Base-by-base conservation (phyloP, 352 stramenopile genomes). In the Globisporangium splendens region DNA sequence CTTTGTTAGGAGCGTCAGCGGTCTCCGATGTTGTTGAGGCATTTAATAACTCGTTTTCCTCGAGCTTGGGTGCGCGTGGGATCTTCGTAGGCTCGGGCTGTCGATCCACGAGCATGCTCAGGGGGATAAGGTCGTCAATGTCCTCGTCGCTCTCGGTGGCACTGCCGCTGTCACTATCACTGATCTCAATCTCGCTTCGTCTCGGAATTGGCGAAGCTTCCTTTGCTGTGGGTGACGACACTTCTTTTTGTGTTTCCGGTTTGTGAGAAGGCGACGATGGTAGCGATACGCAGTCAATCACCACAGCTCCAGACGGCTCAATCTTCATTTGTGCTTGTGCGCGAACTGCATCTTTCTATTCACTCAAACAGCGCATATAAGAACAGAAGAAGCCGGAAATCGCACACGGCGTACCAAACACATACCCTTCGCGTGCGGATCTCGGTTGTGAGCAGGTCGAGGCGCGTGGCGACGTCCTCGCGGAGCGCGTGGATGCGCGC, bases 401-500 rank as follows among this genome's bases (percentile, higher is more conserved):
- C 2, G 1, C 6, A 56, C 15, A 20, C 50, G 28, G 28, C 28
- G 28, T 10, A 8, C 28, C 3, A 35, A 35, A 35, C 28, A 35
- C 28, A 35, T 35, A 56, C 50, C 21, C 50, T 31, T 0, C 35
- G 50, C 35, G 38, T 24, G 35, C 48, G 50, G 50, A 39, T 56
- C 38, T 56, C 50, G 21, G 35, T 24, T 20, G 38, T 24, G 50
- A 56, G 50, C 50, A 56, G 38, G 35, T 56, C 50, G 8, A 56
- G 14, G 3, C 38, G 50, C 38, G 47, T 56, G 35, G 50, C 15
- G 21, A 41, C 50, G 35, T 56, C 50, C 18, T 56, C 50, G 35
- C 50, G 50, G 14, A 56, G 50, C 50, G 50, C 50, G 50, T 56
- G 50, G 50, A 56, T 56, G 38, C 50, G 50, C 50, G 35, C 31